These are phyloP conservation scores for Phytophthora aleatoria DNA, from an alignment of 352 stramenopile genomes.

Conservation along the genomic window DNA sequence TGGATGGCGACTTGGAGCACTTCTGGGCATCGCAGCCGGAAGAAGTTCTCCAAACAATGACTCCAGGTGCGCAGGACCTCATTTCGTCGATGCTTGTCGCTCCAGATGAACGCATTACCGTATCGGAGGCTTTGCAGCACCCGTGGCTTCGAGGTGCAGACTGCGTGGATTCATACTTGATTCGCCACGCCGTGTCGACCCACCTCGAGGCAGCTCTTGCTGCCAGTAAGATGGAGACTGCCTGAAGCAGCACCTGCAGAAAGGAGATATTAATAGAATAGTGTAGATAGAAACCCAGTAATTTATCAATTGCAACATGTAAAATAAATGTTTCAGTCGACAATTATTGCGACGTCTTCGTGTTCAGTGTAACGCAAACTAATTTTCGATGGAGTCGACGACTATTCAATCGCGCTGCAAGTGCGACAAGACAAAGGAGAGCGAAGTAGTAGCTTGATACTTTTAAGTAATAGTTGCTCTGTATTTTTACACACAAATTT, in stretches of 20 bases:
- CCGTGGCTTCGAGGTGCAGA: slow-evolving; percentile 59
- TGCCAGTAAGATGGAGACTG: slow-evolving; percentile 19
- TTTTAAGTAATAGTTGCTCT: slow-evolving; percentile 9
- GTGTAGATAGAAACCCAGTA: slow-evolving; percentile 15
- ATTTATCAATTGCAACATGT: slow-evolving; percentile 36
- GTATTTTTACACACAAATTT: slow-evolving; percentile 44
- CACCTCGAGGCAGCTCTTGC: slow-evolving; percentile 39
- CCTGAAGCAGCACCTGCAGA: neutral
- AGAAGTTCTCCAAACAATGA: slow-evolving; percentile 40
- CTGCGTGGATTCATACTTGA: slow-evolving; percentile 38
- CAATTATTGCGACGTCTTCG: no score
- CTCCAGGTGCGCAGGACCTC: slow-evolving; percentile 65
- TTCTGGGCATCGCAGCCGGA: slow-evolving; percentile 67
- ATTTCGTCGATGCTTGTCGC: slow-evolving; percentile 72
- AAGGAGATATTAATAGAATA: slow-evolving; percentile 4
- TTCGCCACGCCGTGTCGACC: slow-evolving; percentile 44
- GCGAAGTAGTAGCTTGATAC: neutral
- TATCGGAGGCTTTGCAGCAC: slow-evolving; percentile 60
- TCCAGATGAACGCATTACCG: slow-evolving; percentile 63
- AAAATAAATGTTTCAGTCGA: slow-evolving; percentile 12
- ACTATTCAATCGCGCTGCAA: neutral
- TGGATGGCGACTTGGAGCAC: slow-evolving; percentile 48
- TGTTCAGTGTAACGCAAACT: no score
- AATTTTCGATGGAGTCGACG: neutral
- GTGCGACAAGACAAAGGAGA: neutral